phyloP scores from a whole-genome alignment of 2,329 filamentous ascomycete genomes.

The Fusarium sp. region DNA sequence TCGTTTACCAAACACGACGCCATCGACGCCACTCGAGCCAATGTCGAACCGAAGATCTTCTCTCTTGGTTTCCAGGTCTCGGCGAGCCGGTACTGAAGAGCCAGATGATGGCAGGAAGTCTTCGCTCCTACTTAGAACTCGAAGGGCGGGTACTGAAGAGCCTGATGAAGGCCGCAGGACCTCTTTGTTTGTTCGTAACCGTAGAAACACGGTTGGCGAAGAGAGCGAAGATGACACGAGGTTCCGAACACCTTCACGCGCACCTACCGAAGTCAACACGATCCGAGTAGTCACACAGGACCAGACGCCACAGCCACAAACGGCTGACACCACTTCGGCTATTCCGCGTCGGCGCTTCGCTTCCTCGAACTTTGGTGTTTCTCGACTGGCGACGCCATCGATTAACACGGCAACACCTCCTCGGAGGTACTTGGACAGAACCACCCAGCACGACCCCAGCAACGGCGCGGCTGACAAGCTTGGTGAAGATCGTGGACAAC shows the following conservation, averaged over 20 bases:
- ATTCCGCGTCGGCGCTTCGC: constrained; percentile 66
- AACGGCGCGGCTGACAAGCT: constrained; percentile 43
- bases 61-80: constrained; percentile 56
- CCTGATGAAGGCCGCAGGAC: constrained; percentile 59
- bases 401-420: constrained; percentile 53
- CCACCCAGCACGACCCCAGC: constrained; percentile 52
- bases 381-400: constrained; percentile 57
- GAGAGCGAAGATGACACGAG: constrained; percentile 61
- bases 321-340: constrained; percentile 37
- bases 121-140: constrained; percentile 57
- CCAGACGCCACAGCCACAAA: constrained; percentile 43
- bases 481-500: constrained; percentile 45
- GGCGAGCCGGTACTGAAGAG: constrained; percentile 60
- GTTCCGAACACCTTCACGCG: constrained; percentile 68
- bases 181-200: constrained; percentile 57
- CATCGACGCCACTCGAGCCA: constrained; percentile 56
- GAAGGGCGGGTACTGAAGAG: constrained; percentile 61
- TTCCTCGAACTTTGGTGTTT: constrained; percentile 59
- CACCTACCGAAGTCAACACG: constrained; percentile 64
- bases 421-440: constrained; percentile 63
- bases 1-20: constrained; percentile 53
- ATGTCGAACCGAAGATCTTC: constrained; percentile 61
- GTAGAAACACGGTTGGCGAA: constrained; percentile 59
- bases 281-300: constrained; percentile 49
- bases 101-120: constrained; percentile 59